Percentiles rank a stretch among this genome's conserved stretches.
Conservation (phyloP, 1,139 yeast genomes). For the Trichomonascaceae sp. region DNA sequence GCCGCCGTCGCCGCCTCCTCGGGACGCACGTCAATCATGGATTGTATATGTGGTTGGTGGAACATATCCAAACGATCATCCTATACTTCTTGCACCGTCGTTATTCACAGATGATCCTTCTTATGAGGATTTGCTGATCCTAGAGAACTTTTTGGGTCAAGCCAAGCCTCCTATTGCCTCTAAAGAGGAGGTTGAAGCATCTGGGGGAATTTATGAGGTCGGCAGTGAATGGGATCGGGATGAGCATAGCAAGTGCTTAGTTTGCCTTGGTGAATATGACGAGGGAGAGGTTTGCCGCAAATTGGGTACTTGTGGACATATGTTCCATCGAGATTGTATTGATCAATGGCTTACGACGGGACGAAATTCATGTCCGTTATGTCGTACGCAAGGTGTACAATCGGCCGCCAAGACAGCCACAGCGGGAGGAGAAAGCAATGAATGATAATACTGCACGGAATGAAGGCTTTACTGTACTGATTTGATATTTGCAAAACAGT, state of each 20-base stretch:
- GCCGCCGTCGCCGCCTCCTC: background rate
- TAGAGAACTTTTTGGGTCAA: conserved; percentile 42
- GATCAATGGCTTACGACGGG: conserved; percentile 53
- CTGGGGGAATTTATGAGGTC: conserved; percentile 35
- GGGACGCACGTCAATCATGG: conserved; percentile 37
- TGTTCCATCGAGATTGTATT: conserved; percentile 48
- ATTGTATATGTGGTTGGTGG: conserved; percentile 48
- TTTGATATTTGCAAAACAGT: background rate
- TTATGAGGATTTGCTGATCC: conserved; percentile 42
- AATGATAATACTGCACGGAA: background rate
- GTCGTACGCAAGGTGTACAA: conserved; percentile 43
- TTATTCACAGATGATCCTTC: conserved; percentile 44
- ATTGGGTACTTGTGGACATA: conserved; percentile 41
- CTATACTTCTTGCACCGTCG: conserved; percentile 42
- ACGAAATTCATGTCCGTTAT: conserved; percentile 52
- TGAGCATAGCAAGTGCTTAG: conserved; percentile 39
- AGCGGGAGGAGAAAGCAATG: background rate
- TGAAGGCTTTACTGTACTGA: background rate
- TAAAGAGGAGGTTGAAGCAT: conserved; percentile 34
- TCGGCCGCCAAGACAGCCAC: conserved; percentile 4
- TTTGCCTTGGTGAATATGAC: conserved; percentile 45
- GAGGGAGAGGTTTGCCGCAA: conserved; percentile 41
- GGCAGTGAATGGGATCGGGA: conserved; percentile 13
- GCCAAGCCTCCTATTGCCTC: conserved; percentile 42
- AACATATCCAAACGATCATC: conserved; percentile 42